phyloP scores from a whole-genome alignment of 257 asterid genomes.

The Petunia secreta region DNA sequence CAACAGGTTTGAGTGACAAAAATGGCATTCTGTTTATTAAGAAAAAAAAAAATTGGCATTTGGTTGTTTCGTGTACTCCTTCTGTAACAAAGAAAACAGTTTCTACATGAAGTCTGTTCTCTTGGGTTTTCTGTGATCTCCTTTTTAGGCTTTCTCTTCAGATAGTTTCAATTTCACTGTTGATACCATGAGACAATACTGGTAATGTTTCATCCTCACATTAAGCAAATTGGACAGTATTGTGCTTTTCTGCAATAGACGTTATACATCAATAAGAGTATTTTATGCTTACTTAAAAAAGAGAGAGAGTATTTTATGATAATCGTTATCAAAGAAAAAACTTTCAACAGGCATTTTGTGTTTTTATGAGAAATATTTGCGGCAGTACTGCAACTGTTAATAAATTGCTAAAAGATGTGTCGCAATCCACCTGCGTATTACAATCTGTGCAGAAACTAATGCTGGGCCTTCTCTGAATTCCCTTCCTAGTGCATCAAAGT shows the following conservation, averaged over 20 bases:
- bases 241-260: background rate
- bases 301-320: slow-evolving; percentile 21
- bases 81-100: slow-evolving; percentile 7
- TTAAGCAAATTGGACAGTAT: background rate
- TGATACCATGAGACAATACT: slow-evolving; percentile 9
- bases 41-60: background rate
- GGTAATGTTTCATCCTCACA: background rate
- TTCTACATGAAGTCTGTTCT: background rate
- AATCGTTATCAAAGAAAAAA: slow-evolving; percentile 10
- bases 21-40: background rate
- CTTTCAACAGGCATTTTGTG: background rate
- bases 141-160: background rate
- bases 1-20: slow-evolving; percentile 65
- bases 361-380: background rate
- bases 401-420: background rate
- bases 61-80: slow-evolving; percentile 6
- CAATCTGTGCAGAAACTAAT: background rate
- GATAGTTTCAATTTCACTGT: background rate
- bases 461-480: background rate
- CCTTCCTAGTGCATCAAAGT: slow-evolving; percentile 13
- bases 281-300: too few species aligned
- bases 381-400: background rate
- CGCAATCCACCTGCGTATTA: slow-evolving; percentile 9
- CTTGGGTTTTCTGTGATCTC: background rate
- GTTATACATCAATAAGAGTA: background rate